Conservation (phyloP, 352 stramenopile species). For the Stramenopiles sp. region DNA sequence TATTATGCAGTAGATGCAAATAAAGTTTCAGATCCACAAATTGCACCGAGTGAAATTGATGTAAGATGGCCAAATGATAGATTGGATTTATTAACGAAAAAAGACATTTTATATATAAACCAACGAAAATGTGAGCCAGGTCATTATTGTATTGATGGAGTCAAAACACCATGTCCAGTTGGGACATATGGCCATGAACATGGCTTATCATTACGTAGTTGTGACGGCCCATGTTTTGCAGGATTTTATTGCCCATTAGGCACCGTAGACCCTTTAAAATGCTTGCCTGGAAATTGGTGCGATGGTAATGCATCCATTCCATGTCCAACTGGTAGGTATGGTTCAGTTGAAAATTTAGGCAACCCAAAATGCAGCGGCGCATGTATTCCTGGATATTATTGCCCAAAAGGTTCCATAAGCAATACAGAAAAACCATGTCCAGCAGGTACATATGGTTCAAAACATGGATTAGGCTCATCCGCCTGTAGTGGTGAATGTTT, state of each 20-base stretch:
- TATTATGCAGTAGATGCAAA: neutral
- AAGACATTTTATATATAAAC: too few relatives aligned
- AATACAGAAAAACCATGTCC: slow-evolving; percentile 4
- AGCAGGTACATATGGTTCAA: slow-evolving; percentile 7
- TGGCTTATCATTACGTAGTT: neutral
- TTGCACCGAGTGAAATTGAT: neutral
- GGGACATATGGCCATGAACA: neutral
- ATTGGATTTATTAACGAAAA: too few relatives aligned
- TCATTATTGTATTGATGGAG: slow-evolving; percentile 13
- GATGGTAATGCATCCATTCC: neutral
- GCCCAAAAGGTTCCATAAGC: slow-evolving; percentile 4
- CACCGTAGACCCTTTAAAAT: neutral
- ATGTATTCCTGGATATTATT: slow-evolving; percentile 10
- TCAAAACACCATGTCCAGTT: slow-evolving; percentile 4
- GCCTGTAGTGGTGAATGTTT: slow-evolving; percentile 7
- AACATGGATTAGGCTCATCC: neutral
- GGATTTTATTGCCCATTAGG: slow-evolving; percentile 21
- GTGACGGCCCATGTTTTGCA: slow-evolving; percentile 11
- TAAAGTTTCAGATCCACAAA: neutral
- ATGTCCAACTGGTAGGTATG: neutral
- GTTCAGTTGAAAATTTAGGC: neutral
- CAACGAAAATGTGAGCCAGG: neutral
- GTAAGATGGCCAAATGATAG: too few relatives aligned
- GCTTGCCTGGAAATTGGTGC: neutral
- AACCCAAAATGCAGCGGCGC: neutral